Percentiles rank a stretch among this genome's conserved stretches.
Evolutionary conservation across 2,329 filamentous ascomycete genomes (phyloP).

Genomic region (Trichophyton simii): DNA sequence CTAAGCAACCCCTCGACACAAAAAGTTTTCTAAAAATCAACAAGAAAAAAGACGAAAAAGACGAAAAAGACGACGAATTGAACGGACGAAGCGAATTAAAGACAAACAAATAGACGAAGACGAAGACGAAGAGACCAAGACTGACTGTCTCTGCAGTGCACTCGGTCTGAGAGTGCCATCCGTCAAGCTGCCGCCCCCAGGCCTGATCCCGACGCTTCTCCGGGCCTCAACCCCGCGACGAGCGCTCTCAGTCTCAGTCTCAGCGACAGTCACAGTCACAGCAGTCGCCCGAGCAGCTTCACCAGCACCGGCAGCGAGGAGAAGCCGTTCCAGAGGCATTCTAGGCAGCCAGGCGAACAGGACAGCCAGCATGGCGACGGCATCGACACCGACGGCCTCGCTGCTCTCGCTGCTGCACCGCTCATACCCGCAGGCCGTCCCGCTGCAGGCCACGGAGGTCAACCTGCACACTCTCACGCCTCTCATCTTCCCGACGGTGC

Average conservation of each 20-base stretch:
- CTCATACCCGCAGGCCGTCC: conserved; percentile 31
- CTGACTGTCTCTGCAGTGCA: background rate
- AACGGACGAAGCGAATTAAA: background rate
- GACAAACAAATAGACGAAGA: background rate
- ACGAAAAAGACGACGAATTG: background rate
- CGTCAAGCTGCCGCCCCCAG: conserved; percentile 5
- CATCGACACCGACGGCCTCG: conserved; percentile 29
- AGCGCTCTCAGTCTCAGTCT: background rate
- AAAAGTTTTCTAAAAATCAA: background rate
- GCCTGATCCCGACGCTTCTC: conserved; percentile 10
- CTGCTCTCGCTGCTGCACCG: conserved; percentile 35
- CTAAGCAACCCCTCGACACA: background rate
- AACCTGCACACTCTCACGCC: conserved; percentile 37
- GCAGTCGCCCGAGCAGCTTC: background rate
- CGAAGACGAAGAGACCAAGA: background rate
- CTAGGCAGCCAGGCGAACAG: background rate
- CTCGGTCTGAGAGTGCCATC: background rate
- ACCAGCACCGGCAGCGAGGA: background rate
- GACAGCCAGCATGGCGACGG: conserved; percentile 20
- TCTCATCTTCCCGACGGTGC: conserved; percentile 55
- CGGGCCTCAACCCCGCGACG: conserved; percentile 15
- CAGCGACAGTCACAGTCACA: background rate
- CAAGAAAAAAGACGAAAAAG: background rate
- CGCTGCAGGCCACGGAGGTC: conserved; percentile 30
- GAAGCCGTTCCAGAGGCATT: background rate